Evolutionary conservation across 1,139 yeast genomes (phyloP), one percentile per base, ranked within the genome.

Genomic region (Geotrichum reessii): DNA sequence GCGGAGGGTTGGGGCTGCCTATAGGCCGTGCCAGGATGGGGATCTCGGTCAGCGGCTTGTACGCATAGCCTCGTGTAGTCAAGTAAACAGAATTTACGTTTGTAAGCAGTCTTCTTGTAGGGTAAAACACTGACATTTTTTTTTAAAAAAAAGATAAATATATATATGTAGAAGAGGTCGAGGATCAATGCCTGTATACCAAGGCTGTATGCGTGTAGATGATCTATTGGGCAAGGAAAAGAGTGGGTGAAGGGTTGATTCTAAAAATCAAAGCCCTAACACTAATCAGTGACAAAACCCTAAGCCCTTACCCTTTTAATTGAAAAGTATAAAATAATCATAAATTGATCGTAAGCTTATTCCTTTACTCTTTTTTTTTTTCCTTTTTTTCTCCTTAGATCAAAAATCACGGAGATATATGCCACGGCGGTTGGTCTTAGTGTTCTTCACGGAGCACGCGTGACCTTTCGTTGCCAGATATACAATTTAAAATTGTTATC

Each of bases 11-110:
- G 5, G 58, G 53, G 28, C 75, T 64, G 1, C 86, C 86, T 47
- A 81, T 73, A 8, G 85, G 85, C 58, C 73, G 72, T 25, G 66
- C 66, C 44, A 81, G 66, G 31, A 73, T 71, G 27, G 69, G 66
- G 2, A 77, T 76, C 2, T 69, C 72, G 11, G 50, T 48, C 27
- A 52, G 33, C 0, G 59, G 55, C 33, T 57, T 51, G 60, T 53
- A 57, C 24, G 57, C 56, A 49, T 51, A 55, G 33, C 47, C 33
- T 9, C 60, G 55, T n/a, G 22, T 28, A 14, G 37, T 19, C 56
- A 47, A 27, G 19, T 33, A 37, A 25, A 19, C 22, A 6, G 11
- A 28, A 24, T 7, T 31, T 47, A 12, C 37, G 12, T 19, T 33
- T 31, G 47, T 14, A 14, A 50, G 47, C 19, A 31, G 33, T 14